phyloP scores from a whole-genome alignment of 2,329 filamentous ascomycete genomes.

The Sporothrix variecibatus region DNA sequence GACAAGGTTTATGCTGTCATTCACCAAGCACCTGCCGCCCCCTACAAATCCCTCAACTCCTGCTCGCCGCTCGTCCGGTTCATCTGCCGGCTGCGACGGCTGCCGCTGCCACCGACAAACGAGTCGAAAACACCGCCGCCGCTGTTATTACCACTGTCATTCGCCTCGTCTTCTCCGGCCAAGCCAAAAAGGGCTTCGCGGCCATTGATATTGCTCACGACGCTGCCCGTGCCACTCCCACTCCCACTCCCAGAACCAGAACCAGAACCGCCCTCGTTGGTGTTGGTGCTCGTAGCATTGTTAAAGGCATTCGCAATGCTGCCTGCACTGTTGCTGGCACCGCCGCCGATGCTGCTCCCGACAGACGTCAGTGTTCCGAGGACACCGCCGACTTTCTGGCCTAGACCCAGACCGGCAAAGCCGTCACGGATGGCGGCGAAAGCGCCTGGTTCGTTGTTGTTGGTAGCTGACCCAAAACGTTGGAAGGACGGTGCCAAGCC shows the following conservation, averaged over 20 bases:
- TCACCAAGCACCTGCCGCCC: neutral
- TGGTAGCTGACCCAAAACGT: slow-evolving; percentile 27
- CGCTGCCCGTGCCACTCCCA: neutral
- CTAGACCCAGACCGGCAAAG: slow-evolving; percentile 31
- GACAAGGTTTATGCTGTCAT: neutral
- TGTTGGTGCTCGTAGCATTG: neutral
- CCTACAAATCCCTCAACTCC: slow-evolving; percentile 31
- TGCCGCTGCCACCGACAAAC: slow-evolving; percentile 17
- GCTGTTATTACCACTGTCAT: neutral
- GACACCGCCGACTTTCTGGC: slow-evolving; percentile 32
- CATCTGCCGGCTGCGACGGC: slow-evolving; percentile 19
- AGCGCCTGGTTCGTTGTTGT: slow-evolving; percentile 28
- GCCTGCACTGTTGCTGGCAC: slow-evolving; percentile 29
- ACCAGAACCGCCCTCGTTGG: neutral
- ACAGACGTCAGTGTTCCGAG: slow-evolving; percentile 29
- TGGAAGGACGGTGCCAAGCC: slow-evolving; percentile 20
- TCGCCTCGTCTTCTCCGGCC: neutral
- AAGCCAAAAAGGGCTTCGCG: slow-evolving; percentile 26
- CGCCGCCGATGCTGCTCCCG: slow-evolving; percentile 19
- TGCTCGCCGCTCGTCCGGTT: slow-evolving; percentile 26
- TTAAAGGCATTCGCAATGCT: neutral
- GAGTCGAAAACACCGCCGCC: slow-evolving; percentile 24
- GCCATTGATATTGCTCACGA: slow-evolving; percentile 23
- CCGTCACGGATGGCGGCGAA: slow-evolving; percentile 32
- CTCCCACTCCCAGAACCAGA: too few relatives aligned